phyloP scores from a whole-genome alignment of 2,329 filamentous ascomycete species.

The Clathrospora elynae region DNA sequence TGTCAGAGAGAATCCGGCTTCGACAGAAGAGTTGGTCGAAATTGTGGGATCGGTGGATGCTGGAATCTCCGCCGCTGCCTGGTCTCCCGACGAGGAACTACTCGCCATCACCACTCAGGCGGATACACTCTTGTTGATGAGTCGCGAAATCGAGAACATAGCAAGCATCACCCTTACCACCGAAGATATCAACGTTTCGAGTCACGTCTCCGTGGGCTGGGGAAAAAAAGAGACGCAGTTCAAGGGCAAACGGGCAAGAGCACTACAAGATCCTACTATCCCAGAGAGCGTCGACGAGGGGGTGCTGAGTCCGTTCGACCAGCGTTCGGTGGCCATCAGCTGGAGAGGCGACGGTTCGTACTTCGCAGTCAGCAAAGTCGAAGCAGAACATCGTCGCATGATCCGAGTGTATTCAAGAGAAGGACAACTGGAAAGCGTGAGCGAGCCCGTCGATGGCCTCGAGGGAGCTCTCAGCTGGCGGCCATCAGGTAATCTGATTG shows the following conservation, averaged over 20 bases:
- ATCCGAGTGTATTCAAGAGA: conserved; percentile 91
- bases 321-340: conserved; percentile 73
- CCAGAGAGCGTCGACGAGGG: conserved; percentile 91
- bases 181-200: conserved; percentile 84
- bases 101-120: conserved; percentile 81
- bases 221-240: conserved; percentile 98
- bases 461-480: conserved; percentile 89
- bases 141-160: conserved; percentile 82
- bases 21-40: conserved; percentile 80
- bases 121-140: conserved; percentile 88
- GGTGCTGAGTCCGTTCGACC: conserved; percentile 73
- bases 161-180: conserved; percentile 72
- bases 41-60: conserved; percentile 94
- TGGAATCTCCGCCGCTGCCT: conserved; percentile 84
- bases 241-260: conserved; percentile 84
- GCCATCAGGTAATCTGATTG: conserved; percentile 86
- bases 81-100: conserved; percentile 95
- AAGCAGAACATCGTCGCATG: conserved; percentile 71
- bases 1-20: conserved; percentile 72
- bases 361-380: conserved; percentile 82
- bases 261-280: conserved; percentile 89
- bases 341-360: conserved; percentile 96
- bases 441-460: conserved; percentile 91
- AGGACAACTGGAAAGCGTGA: conserved; percentile 87
- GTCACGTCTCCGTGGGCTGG: conserved; percentile 96